phyloP scores from a whole-genome alignment of 805 yeast genomes.

The Candida peoriensis region DNA sequence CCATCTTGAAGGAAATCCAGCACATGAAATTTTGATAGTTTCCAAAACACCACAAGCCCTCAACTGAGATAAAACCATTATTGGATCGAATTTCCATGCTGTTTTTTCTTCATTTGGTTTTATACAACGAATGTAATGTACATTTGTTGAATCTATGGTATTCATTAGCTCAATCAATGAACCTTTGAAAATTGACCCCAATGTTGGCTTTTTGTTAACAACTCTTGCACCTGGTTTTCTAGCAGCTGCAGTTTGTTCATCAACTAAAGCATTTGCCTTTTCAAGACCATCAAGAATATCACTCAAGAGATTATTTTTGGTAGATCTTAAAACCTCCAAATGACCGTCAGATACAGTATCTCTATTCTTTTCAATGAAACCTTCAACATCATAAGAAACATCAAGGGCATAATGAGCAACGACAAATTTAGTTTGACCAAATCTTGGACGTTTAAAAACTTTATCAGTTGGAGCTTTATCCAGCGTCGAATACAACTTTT shows the following conservation, averaged over 20 bases:
- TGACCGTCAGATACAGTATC: constrained; percentile 97
- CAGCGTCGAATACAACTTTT: constrained; percentile 81
- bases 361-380: constrained; percentile 94
- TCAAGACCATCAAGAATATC: constrained; percentile 65
- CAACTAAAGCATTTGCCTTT: constrained; percentile 33
- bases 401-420: constrained; percentile 94
- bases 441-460: constrained; percentile 88
- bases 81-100: constrained; percentile 94
- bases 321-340: constrained; percentile 69
- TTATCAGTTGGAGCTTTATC: constrained; percentile 70
- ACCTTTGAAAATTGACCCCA: constrained; percentile 90
- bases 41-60: constrained; percentile 99
- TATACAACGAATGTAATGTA: constrained; percentile 94
- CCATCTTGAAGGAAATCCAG: constrained; percentile 97
- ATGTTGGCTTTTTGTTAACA: constrained; percentile 76
- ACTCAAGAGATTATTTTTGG: constrained; percentile 61
- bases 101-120: constrained; percentile 92
- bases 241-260: constrained; percentile 26
- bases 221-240: constrained; percentile 37
- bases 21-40: constrained; percentile 93
- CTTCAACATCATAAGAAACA: constrained; percentile 87
- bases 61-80: constrained; percentile 91
- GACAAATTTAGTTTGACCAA: constrained; percentile 86
- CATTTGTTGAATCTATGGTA: constrained; percentile 92
- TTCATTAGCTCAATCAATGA: constrained; percentile 90